Base-by-base conservation (phyloP, 164 flowering plant species). In the Magnolia kwangsiensis region DNA sequence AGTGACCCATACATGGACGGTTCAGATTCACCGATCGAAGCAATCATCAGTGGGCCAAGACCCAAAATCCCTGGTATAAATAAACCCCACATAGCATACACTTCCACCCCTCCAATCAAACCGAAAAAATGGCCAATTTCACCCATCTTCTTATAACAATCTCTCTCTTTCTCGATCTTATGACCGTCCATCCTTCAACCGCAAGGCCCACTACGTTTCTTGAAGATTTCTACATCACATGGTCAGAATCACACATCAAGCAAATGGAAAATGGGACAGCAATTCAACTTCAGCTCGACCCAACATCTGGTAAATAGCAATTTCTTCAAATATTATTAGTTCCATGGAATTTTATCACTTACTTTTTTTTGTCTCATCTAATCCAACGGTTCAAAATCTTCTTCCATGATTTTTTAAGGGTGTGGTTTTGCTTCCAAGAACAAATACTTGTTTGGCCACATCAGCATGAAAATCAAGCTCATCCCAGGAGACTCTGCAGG, bases 401-500 rank as follows among this genome's bases (percentile, higher is more conserved):
- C 8, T 16, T 2, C 58, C 50, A 51, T 72, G 0, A 6, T 23
- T 51, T 58, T 55, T 21, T 8, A 75, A 89, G 90, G 92, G 74
- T 86, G 89, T 79, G 92, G 92, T 79, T 89, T 89, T 82, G 84
- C 92, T 76, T 90, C 93, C 69, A 90, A 87, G 80, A 76, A 66
- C 50, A 76, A 84, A 74, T 90, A 87, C 79, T 51, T 87, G 82
- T 90, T 84, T 51, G 93, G 93, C 4, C 83, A 83, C 21, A 87
- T 90, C 0, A 87, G 91, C 87, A 87, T 90, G 89, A 86, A 82
- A 82, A 86, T 90, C 78, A 90, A 88, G 83, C 90, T 90, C 74
- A 63, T 90, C 69, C 86, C 93, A 11, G 91, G 91, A 8, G 91
- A 90, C 81, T 90, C 93, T n/a, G 93, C 93, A 3, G 93, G 93